phyloP scores from a whole-genome alignment of 2,329 filamentous ascomycete species.

The Xylariaceae sp. region DNA sequence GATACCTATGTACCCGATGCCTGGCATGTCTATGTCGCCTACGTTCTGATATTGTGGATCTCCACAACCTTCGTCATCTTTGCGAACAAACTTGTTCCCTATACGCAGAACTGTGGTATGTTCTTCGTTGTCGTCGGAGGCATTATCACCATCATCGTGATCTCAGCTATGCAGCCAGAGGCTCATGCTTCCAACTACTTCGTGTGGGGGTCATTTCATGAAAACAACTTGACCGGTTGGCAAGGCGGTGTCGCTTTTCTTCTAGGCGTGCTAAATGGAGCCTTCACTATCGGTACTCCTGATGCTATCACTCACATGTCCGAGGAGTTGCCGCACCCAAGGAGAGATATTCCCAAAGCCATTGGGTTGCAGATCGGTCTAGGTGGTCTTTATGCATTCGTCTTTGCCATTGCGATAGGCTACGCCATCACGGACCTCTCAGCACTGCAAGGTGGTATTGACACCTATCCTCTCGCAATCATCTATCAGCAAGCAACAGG shows the following conservation, averaged over 20 bases:
- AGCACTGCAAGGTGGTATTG: slow-evolving; percentile 52
- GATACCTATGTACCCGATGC: slow-evolving; percentile 50
- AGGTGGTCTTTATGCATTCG: slow-evolving; percentile 51
- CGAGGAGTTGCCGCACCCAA: slow-evolving; percentile 58
- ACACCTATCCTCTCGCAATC: slow-evolving; percentile 63
- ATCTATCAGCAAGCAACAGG: slow-evolving; percentile 63
- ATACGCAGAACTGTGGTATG: slow-evolving; percentile 55
- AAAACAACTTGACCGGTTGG: slow-evolving; percentile 56
- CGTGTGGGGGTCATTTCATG: slow-evolving; percentile 54
- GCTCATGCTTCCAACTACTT: slow-evolving; percentile 53
- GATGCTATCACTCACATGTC: slow-evolving; percentile 65
- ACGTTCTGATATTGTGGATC: slow-evolving; percentile 58
- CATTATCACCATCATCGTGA: slow-evolving; percentile 56
- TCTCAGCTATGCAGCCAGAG: slow-evolving; percentile 52
- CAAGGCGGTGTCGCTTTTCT: slow-evolving; percentile 65
- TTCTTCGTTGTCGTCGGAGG: slow-evolving; percentile 58
- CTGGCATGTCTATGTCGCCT: slow-evolving; percentile 64
- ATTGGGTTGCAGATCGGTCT: slow-evolving; percentile 53
- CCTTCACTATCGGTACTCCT: slow-evolving; percentile 67
- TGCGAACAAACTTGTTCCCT: slow-evolving; percentile 57
- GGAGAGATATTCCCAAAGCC: slow-evolving; percentile 52
- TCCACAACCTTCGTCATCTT: slow-evolving; percentile 57
- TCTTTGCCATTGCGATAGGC: slow-evolving; percentile 53
- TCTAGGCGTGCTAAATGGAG: slow-evolving; percentile 67
- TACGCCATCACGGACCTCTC: slow-evolving; percentile 60